A percentile compares a stretch with the other conserved stretches of the same genome.
phyloP scores from a whole-genome alignment of 139 green algal species.

The Desmodesmus armatus region DNA sequence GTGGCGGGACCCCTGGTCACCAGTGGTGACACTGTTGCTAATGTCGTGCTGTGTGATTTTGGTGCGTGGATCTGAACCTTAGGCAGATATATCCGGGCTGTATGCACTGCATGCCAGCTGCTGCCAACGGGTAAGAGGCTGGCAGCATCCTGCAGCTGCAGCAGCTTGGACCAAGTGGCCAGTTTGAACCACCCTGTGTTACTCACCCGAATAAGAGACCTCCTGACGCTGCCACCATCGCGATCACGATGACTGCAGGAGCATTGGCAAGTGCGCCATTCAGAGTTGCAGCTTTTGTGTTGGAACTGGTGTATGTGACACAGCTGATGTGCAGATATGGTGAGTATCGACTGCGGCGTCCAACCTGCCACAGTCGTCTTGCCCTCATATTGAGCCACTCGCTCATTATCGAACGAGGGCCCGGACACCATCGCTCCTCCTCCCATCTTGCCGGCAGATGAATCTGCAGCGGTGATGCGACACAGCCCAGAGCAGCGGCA shows the following conservation, averaged over 20 bases:
- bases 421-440: constrained; percentile 14
- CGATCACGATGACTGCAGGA: constrained; percentile 49
- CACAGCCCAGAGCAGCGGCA: too few relatives aligned
- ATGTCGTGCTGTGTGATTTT: too few relatives aligned
- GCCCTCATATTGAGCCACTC: constrained; percentile 6
- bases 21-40: too few relatives aligned
- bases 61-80: too few relatives aligned
- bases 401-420: background rate
- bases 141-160: too few relatives aligned
- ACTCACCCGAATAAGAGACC: constrained; percentile 60
- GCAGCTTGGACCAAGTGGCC: too few relatives aligned
- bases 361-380: constrained; percentile 17
- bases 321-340: background rate
- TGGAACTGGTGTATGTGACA: background rate
- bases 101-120: too few relatives aligned
- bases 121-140: too few relatives aligned
- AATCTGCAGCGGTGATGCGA: too few relatives aligned
- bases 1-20: too few relatives aligned
- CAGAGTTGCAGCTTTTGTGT: background rate
- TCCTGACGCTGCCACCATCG: constrained; percentile 49
- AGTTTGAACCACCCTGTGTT: background rate
- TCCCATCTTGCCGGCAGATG: constrained; percentile 14
- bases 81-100: too few relatives aligned
- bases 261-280: background rate
- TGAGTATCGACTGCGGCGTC: background rate